phyloP scores from a whole-genome alignment of 495 filamentous ascomycete species.

The Tuber brumale region DNA sequence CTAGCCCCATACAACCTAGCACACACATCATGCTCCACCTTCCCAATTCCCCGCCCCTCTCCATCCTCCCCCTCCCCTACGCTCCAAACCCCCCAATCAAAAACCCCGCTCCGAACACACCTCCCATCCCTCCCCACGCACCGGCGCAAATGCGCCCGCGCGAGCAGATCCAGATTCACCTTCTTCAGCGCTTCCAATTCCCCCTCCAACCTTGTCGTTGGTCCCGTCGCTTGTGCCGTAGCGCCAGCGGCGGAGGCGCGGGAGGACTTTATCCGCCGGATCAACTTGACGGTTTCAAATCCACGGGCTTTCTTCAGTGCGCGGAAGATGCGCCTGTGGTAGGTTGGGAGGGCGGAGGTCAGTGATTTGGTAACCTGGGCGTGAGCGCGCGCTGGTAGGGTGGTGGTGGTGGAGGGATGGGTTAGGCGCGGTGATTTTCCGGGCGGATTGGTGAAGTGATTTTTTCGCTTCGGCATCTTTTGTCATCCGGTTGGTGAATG shows the following conservation, averaged over 20 bases:
- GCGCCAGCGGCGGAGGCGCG: not conserved
- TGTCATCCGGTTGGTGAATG: not conserved
- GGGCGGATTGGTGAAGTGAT: conserved; percentile 17
- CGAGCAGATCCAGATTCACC: conserved; percentile 48
- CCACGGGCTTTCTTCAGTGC: conserved; percentile 74
- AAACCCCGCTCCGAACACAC: conserved; percentile 65
- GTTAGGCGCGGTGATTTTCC: conserved; percentile 7
- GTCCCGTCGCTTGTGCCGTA: conserved; percentile 12
- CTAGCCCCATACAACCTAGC: conserved; percentile 73
- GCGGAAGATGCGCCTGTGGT: conserved; percentile 56
- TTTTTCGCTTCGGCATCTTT: conserved; percentile 31
- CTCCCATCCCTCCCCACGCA: conserved; percentile 54
- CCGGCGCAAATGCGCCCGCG: conserved; percentile 28
- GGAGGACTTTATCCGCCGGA: conserved; percentile 62
- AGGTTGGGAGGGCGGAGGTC: conserved; percentile 23
- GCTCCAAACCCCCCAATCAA: conserved; percentile 60
- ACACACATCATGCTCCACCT: conserved; percentile 61
- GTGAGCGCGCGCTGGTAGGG: conserved; percentile 19
- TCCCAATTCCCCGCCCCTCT: conserved; percentile 43
- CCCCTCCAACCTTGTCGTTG: conserved; percentile 35
- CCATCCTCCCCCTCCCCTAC: conserved; percentile 35
- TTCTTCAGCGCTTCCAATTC: conserved; percentile 47
- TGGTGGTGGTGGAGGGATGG: conserved; percentile 4
- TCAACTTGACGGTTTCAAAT: conserved; percentile 83
- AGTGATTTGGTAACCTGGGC: conserved; percentile 1